Percentiles rank a stretch among this genome's conserved stretches.
These are phyloP conservation scores for Calonectria pauciramosa DNA, from an alignment of 2,329 filamentous ascomycete species.

Conservation along the genomic window DNA sequence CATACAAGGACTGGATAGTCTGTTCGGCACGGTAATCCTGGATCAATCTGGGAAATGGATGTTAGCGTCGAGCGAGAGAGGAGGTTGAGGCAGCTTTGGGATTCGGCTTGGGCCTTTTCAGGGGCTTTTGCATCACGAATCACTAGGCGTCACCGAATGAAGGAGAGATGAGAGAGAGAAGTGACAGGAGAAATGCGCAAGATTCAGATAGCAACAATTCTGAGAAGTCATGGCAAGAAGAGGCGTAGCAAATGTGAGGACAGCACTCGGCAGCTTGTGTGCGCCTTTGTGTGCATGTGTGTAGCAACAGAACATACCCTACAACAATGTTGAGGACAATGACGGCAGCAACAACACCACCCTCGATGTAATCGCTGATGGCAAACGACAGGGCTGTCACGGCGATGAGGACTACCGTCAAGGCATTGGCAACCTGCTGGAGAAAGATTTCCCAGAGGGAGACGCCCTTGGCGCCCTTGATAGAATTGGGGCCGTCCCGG, in stretches of 20 bases:
- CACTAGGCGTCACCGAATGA: constrained; percentile 47
- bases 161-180: constrained; percentile 28
- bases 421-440: constrained; percentile 82
- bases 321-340: constrained; percentile 77
- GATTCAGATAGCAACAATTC: constrained; percentile 38
- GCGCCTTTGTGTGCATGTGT: constrained; percentile 3
- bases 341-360: constrained; percentile 73
- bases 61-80: constrained; percentile 44
- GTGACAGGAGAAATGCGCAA: constrained; percentile 38
- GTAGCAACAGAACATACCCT: constrained; percentile 61
- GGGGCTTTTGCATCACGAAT: constrained; percentile 41
- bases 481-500: constrained; percentile 77
- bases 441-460: constrained; percentile 82
- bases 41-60: constrained; percentile 58
- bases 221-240: constrained; percentile 28
- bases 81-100: constrained; percentile 45
- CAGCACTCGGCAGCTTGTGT: constrained; percentile 27
- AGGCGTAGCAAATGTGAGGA: constrained; percentile 31
- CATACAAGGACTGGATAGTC: constrained; percentile 72
- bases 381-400: constrained; percentile 79
- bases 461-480: constrained; percentile 79
- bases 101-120: constrained; percentile 44
- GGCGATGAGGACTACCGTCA: constrained; percentile 81
- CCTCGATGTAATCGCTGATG: constrained; percentile 75
- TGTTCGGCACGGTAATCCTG: constrained; percentile 74